A percentile compares a stretch with the other conserved stretches of the same genome.
These are phyloP conservation scores for Ceratobasidium sp. DNA, from an alignment of 1,284 basidiomycete species.

Conservation along the genomic window DNA sequence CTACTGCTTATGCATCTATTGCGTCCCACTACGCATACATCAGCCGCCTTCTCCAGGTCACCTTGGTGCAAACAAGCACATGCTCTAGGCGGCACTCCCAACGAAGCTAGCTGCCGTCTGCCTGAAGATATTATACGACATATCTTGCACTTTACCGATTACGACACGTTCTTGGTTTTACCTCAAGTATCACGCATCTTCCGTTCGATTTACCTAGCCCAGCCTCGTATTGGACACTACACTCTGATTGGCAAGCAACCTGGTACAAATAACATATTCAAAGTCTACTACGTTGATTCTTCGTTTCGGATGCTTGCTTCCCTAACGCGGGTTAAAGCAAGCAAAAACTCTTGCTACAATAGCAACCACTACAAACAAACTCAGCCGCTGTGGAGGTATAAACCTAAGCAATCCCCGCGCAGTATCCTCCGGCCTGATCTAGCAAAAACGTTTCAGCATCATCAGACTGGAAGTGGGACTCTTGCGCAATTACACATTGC, in stretches of 20 bases:
- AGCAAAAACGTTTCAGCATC: no score
- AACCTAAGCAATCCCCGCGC: background rate
- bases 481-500: no score
- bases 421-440: background rate
- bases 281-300: background rate
- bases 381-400: background rate
- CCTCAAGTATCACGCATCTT: background rate
- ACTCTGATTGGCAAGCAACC: background rate
- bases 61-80: no score
- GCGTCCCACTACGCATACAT: background rate
- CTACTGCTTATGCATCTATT: conserved; percentile 3
- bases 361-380: background rate
- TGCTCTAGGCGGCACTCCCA: no score
- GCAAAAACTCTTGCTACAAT: background rate
- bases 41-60: background rate
- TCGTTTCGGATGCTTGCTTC: background rate
- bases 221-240: background rate
- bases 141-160: background rate
- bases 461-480: no score
- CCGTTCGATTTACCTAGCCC: background rate
- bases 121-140: background rate
- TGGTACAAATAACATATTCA: no score
- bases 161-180: background rate
- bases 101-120: background rate
- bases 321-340: background rate